A percentile compares a stretch with the other conserved stretches of the same genome.
Evolutionary conservation across 192 early-diverging fungal species (phyloP).

Genomic region (Radiomyces spectabilis): DNA sequence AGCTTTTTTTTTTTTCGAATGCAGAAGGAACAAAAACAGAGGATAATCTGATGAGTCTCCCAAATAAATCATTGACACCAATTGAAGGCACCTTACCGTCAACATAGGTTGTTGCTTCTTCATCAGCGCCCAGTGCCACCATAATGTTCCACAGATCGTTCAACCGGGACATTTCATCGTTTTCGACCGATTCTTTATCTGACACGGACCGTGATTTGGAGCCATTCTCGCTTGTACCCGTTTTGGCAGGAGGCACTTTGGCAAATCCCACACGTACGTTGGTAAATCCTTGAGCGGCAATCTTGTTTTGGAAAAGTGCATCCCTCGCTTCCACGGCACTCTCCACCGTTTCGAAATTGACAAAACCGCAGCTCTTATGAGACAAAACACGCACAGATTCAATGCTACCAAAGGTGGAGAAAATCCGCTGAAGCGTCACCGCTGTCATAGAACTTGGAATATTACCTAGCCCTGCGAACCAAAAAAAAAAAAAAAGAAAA

Average conservation of each 20-base stretch:
- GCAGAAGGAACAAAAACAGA: not conserved
- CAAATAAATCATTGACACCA: not conserved
- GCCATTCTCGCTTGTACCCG: not conserved
- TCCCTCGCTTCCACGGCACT: constrained; percentile 85
- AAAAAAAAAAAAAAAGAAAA: not conserved
- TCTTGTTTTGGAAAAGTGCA: constrained; percentile 80
- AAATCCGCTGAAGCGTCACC: constrained; percentile 63
- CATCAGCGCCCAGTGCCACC: not conserved
- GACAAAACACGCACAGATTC: constrained; percentile 91
- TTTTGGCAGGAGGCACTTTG: constrained; percentile 73
- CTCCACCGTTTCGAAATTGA: constrained; percentile 86
- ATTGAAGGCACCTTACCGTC: not conserved
- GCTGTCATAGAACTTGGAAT: constrained; percentile 72
- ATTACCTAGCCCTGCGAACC: constrained; percentile 74
- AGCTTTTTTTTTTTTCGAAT: no score
- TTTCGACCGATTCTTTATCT: not conserved
- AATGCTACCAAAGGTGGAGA: constrained; percentile 73
- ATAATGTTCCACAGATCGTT: not conserved
- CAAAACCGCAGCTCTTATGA: constrained; percentile 95
- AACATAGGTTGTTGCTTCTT: not conserved
- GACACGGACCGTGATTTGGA: not conserved
- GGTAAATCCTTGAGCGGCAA: constrained; percentile 56
- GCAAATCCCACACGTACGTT: constrained; percentile 87
- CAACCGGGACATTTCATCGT: not conserved
- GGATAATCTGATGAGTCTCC: not conserved